Evolutionary conservation across 257 asterid species (phyloP).

Genomic region (Linderniella brevidens): DNA sequence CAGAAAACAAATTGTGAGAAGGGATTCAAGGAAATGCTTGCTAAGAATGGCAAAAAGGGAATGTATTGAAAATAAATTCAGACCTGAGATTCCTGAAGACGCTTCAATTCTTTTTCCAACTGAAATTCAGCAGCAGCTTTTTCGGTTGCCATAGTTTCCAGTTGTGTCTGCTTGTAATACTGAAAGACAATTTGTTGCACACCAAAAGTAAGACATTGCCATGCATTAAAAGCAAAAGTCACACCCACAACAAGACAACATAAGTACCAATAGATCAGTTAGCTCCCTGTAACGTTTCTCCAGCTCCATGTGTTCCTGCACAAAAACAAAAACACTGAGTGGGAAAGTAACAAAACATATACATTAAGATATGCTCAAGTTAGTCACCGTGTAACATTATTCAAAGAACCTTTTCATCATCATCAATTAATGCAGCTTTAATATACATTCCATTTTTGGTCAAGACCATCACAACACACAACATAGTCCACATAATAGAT

Average conservation of each 20-base stretch:
- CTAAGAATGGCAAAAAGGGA: constrained; percentile 1
- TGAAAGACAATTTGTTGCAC: constrained; percentile 14
- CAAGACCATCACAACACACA: too few species aligned
- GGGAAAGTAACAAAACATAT: not conserved
- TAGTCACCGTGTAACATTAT: too few species aligned
- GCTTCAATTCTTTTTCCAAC: constrained; percentile 92
- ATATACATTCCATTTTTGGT: too few species aligned
- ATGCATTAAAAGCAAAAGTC: constrained; percentile 9
- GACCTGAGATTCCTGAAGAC: constrained; percentile 76
- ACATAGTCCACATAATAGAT: too few species aligned
- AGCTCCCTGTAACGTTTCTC: constrained; percentile 98
- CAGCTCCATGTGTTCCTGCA: constrained; percentile 95
- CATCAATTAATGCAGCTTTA: too few species aligned
- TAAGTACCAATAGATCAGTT: constrained; percentile 80
- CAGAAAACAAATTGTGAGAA: constrained; percentile 10
- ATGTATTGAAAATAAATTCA: constrained; percentile 3
- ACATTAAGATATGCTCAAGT: not conserved
- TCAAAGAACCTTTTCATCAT: too few species aligned
- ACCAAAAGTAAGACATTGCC: constrained; percentile 12
- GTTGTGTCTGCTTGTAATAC: constrained; percentile 98
- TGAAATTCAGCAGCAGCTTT: constrained; percentile 99
- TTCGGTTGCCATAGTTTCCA: constrained; percentile 96
- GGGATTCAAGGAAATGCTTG: constrained; percentile 2
- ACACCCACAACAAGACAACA: constrained; percentile 5
- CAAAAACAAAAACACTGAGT: constrained; percentile 15